phyloP scores from a whole-genome alignment of 306 rosid species.

The Herpetospermum pedunculosum region DNA sequence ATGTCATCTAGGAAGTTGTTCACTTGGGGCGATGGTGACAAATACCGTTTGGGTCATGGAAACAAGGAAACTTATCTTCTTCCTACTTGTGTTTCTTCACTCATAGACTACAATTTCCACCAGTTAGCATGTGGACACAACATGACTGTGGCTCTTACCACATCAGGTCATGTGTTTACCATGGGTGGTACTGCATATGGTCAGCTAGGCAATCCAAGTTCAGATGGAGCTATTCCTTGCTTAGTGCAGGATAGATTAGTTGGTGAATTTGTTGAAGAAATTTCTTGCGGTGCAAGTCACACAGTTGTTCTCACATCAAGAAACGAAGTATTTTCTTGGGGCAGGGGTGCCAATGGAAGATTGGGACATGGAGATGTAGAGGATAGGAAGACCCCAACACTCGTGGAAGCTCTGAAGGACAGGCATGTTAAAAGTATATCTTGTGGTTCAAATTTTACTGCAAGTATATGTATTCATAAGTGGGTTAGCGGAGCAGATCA shows the following conservation, averaged over 20 bases:
- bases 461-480: conserved; percentile 82
- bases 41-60: conserved; percentile 76
- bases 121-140: conserved; percentile 83
- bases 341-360: conserved; percentile 89
- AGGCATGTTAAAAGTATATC: conserved; percentile 66
- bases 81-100: conserved; percentile 82
- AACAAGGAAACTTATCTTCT: conserved; percentile 65
- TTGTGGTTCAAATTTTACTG: conserved; percentile 74
- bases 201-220: conserved; percentile 76
- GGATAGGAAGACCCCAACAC: conserved; percentile 53
- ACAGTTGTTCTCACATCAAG: conserved; percentile 77
- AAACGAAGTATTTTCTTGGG: conserved; percentile 96
- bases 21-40: conserved; percentile 98
- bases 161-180: conserved; percentile 88
- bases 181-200: conserved; percentile 67
- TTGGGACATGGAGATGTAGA: conserved; percentile 79
- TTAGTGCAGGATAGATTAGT: conserved; percentile 68
- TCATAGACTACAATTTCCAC: conserved; percentile 66
- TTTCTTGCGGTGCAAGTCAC: conserved; percentile 79
- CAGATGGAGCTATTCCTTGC: conserved; percentile 69
- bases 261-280: conserved; percentile 84
- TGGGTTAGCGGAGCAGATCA: conserved; percentile 96
- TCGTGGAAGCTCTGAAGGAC: conserved; percentile 84
- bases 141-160: conserved; percentile 74
- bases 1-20: conserved; percentile 51